Base-by-base conservation (phyloP, 139 green algal genomes). In the Coelastrella sp. region DNA sequence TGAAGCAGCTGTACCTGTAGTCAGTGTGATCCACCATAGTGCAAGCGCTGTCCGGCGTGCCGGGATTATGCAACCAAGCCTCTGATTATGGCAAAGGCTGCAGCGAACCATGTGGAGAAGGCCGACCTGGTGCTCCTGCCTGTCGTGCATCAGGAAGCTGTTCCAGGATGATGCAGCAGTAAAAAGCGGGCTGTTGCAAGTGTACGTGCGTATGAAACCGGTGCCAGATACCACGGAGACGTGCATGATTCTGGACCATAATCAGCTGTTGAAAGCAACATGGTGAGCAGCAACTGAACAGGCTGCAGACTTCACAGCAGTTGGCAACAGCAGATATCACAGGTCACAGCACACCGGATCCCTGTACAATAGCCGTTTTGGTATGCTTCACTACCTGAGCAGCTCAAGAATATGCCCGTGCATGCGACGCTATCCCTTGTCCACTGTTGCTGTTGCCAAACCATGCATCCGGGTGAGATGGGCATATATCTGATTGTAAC, bases 81-180 rank as follows among this genome's bases (percentile, higher is more conserved):
- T 47, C 32, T 47, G 32, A 47, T 47, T 47, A 47, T 47, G 32
- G 32, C 32, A 47, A 47, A 47, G 32, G 32, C 32, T 47, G 32
- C 32, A 47, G 32, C 32, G 32, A 47, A 47, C 32, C 32, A 47
- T 47, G 32, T 47, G 32, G 32, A 47, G 32, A 47, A 47, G 32
- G 58, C 7, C 56, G 3, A 86, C 80, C 6, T 83, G 77, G 59
- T 22, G 2, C 2, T 10, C 58, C 6, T 11, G n/a, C 5, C 56
- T 32, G 56, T 68, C 56, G 56, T 7, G 32, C 54, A 11, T 56
- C 88, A 91, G 88, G 5, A 91, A 91, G 80, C 80, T 91, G 56
- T 91, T 91, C n/a, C 76, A 74, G 7, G 88, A 91, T 17, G 88
- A 91, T 80, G 88, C 59, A 64, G 88, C 88, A 6, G 80, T 91